Percentiles rank a stretch among this genome's conserved stretches.
These are phyloP conservation scores for Eremomyces bilateralis DNA, from an alignment of 495 filamentous ascomycete species.

Conservation along the genomic window DNA sequence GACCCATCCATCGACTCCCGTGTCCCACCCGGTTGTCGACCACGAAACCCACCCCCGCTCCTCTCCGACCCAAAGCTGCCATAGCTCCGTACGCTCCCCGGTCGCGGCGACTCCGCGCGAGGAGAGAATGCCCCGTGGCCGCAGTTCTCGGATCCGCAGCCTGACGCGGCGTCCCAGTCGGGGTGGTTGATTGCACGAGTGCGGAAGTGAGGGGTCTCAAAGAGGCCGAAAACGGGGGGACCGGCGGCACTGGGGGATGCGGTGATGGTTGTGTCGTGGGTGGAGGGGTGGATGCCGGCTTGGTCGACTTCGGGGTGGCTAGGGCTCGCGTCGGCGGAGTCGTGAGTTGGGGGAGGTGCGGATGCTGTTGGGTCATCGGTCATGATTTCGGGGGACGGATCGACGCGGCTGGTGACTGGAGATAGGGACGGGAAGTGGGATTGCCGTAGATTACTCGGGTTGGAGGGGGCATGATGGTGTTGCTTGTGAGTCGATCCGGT, in stretches of 20 bases:
- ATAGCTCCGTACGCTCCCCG: slow-evolving; percentile 26
- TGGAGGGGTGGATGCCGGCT: slow-evolving; percentile 10
- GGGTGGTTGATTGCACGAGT: slow-evolving; percentile 12
- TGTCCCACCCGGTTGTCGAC: too few species aligned
- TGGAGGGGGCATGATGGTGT: slow-evolving; percentile 9
- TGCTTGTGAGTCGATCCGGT: too few species aligned
- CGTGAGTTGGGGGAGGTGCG: background rate
- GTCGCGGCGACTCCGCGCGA: slow-evolving; percentile 12
- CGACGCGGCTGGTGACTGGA: too few species aligned
- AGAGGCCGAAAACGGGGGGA: slow-evolving; percentile 5
- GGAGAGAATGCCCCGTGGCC: slow-evolving; percentile 68
- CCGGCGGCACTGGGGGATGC: slow-evolving; percentile 2
- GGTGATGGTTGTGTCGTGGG: slow-evolving; percentile 6
- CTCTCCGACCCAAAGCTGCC: slow-evolving; percentile 20
- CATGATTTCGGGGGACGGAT: too few species aligned
- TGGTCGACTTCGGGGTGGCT: slow-evolving; percentile 5
- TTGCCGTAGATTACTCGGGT: slow-evolving; percentile 12
- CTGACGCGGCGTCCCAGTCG: slow-evolving; percentile 17
- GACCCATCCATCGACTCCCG: background rate
- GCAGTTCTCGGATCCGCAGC: slow-evolving; percentile 25
- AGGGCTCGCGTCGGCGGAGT: slow-evolving; percentile 1
- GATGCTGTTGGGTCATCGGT: slow-evolving; percentile 3
- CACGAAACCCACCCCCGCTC: slow-evolving; percentile 12
- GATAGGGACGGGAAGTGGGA: slow-evolving; percentile 10
- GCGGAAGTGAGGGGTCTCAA: slow-evolving; percentile 4